Evolutionary conservation across 2,329 filamentous ascomycete genomes (phyloP).

Genomic region (Fusarium praegraminearum): DNA sequence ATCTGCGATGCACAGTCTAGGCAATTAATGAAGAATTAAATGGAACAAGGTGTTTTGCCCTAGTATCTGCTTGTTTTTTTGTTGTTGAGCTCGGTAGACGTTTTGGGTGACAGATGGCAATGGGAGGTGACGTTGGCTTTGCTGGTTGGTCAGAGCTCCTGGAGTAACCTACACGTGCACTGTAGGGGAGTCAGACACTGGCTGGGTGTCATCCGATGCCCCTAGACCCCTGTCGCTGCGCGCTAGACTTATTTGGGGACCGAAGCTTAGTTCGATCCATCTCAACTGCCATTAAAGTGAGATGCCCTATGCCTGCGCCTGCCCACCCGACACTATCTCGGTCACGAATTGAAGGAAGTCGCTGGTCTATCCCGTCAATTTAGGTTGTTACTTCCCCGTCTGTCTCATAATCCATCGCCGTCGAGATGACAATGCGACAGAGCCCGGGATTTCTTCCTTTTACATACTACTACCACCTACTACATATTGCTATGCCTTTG

Average conservation of each 20-base stretch:
- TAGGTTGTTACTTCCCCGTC: slow-evolving; percentile 5
- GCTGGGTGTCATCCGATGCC: slow-evolving; percentile 27
- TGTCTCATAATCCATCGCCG: slow-evolving; percentile 19
- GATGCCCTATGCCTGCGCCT: slow-evolving; percentile 16
- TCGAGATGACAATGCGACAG: slow-evolving; percentile 40
- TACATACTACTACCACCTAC: neutral
- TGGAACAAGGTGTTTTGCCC: slow-evolving; percentile 6
- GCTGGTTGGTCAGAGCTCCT: slow-evolving; percentile 30
- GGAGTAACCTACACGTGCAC: slow-evolving; percentile 37
- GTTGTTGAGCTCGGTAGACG: slow-evolving; percentile 26
- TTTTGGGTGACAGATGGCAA: slow-evolving; percentile 22
- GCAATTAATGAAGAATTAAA: neutral
- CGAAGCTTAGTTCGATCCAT: slow-evolving; percentile 43
- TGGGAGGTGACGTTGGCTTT: slow-evolving; percentile 24
- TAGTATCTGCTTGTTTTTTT: slow-evolving; percentile 12
- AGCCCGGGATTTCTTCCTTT: slow-evolving; percentile 14
- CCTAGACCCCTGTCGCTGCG: slow-evolving; percentile 30
- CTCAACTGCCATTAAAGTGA: slow-evolving; percentile 21
- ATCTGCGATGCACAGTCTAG: neutral
- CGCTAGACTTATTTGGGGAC: slow-evolving; percentile 54
- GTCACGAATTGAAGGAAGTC: slow-evolving; percentile 44
- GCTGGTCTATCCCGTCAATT: slow-evolving; percentile 26
- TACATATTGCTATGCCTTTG: slow-evolving; percentile 21
- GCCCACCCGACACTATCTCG: slow-evolving; percentile 34
- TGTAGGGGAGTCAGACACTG: slow-evolving; percentile 23